These are phyloP conservation scores for Phytopythium delawarense DNA, from an alignment of 352 stramenopile species.

Conservation along the genomic window DNA sequence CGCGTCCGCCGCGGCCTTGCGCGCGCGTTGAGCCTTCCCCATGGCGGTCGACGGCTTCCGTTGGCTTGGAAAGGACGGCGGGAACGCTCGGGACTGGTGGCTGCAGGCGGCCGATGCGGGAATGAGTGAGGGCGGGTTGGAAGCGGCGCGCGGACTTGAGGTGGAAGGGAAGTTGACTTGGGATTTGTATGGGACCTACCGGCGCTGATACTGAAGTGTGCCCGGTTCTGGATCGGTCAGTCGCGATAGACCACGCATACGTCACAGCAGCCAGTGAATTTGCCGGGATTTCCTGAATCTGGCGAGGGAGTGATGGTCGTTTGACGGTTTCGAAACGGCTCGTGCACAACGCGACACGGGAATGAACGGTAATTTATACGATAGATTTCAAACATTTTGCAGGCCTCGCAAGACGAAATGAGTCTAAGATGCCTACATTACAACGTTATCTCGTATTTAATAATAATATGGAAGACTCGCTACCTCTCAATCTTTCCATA, in stretches of 20 bases:
- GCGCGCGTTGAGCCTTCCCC: constrained; percentile 68
- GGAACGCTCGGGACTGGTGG: neutral
- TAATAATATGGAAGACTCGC: too few relatives aligned
- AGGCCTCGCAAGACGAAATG: too few relatives aligned
- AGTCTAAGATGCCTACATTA: too few relatives aligned
- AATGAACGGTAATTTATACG: neutral
- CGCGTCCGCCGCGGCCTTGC: constrained; percentile 50
- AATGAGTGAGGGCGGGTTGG: neutral
- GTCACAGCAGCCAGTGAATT: constrained; percentile 4
- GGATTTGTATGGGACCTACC: neutral
- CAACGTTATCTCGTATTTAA: too few relatives aligned
- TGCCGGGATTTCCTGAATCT: neutral
- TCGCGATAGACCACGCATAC: neutral
- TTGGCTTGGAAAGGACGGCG: neutral
- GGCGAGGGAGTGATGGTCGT: neutral
- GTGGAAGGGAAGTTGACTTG: neutral
- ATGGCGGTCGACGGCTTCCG: constrained; percentile 18
- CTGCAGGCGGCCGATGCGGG: neutral
- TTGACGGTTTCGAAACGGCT: neutral
- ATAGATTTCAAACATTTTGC: too few relatives aligned
- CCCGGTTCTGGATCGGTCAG: neutral
- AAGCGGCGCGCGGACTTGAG: too few relatives aligned
- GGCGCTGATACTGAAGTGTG: neutral
- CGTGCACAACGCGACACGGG: neutral
- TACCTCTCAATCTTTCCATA: too few relatives aligned